These are phyloP conservation scores for Daldinia sp. DNA, from an alignment of 2,329 filamentous ascomycete genomes.

Conservation along the genomic window DNA sequence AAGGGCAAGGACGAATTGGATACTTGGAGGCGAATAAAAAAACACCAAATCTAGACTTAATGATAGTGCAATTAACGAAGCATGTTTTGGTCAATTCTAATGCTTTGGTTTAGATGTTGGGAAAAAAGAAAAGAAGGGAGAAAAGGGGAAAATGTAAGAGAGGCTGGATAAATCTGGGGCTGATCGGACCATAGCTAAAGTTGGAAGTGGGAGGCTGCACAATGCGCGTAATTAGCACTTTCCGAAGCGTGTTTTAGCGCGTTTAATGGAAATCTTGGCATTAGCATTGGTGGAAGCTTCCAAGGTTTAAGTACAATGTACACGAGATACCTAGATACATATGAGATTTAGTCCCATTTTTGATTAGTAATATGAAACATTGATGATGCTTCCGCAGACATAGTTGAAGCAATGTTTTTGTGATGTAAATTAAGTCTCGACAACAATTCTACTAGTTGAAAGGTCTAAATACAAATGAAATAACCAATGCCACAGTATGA, in stretches of 20 bases:
- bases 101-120: conserved; percentile 1
- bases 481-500: neutral
- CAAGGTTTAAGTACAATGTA: conserved; percentile 10
- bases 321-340: neutral
- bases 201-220: conserved; percentile 23
- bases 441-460: neutral
- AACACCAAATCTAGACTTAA: neutral
- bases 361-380: neutral
- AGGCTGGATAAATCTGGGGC: conserved; percentile 22
- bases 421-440: neutral
- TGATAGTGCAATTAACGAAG: neutral
- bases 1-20: neutral
- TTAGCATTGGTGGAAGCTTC: neutral
- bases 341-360: neutral
- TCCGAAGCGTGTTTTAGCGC: conserved; percentile 29
- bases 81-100: neutral
- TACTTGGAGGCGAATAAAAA: neutral
- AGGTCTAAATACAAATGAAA: neutral
- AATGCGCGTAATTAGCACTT: conserved; percentile 27
- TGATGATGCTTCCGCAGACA: neutral
- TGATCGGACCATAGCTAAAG: conserved; percentile 18
- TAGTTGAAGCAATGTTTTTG: neutral
- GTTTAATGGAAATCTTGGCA: conserved; percentile 17
- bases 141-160: conserved; percentile 4
- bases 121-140: conserved; percentile 4